Base-by-base conservation (phyloP, 352 stramenopile species). In the Lagenidium sp. region DNA sequence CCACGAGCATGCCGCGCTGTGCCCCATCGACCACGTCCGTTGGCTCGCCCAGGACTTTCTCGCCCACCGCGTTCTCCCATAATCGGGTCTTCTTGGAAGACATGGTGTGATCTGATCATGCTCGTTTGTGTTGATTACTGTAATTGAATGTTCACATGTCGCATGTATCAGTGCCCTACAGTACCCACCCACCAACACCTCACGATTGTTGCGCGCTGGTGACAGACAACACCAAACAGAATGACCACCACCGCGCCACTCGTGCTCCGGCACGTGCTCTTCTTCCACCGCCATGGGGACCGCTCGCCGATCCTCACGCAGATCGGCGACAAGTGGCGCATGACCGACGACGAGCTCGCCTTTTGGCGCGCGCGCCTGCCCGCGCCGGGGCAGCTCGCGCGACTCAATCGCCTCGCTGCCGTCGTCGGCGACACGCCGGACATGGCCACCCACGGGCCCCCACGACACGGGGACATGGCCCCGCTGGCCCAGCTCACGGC, bases 241-340 rank as follows among this genome's bases (percentile, higher is more conserved):
- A n/a, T n/a, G n/a, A n/a, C n/a, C n/a, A n/a, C n/a, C n/a, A n/a
- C n/a, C n/a, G n/a, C n/a, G n/a, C n/a, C n/a, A n/a, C n/a, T 90
- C 24, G 44, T 57, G 39, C 52, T 90, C 45, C 63, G 61, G 30
- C 77, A 93, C 50, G 80, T 85, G 47, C 55, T 93, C 40, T 56
- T 89, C 23, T 83, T 89, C 53, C 77, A 90, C 43, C 80, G 80
- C 43, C 80, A 90, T 41, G 80, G 80, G 40, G 80, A 93, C 51
- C 75, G 80, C 36, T 71, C 77, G 41, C 80, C 80, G 4, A 68
- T 93, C 42, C 61, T 89, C 28, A 73, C 69, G 21, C 49, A 60
- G 20, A 68, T 85, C 31, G 68, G 73, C 23, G 48, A 55, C 12
- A 78, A 80, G 37, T 66, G 74, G 48, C 35, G 52, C 24, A 69